phyloP scores from a whole-genome alignment of 495 filamentous ascomycete genomes.

The Arthonia radiata region DNA sequence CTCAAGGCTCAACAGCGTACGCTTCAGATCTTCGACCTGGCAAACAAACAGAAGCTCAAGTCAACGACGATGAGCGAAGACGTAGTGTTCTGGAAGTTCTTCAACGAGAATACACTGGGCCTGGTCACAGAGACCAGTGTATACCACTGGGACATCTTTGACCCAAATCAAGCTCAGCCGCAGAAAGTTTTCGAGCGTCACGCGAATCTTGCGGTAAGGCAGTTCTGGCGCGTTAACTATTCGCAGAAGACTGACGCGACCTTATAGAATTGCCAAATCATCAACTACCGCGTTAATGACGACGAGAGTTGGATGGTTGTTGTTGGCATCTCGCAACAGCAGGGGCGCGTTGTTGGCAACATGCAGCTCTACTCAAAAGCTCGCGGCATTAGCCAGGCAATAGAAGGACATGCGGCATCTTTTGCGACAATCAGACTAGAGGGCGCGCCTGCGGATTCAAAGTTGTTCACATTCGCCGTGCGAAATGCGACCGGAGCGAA shows the following conservation, averaged over 20 bases:
- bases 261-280: conserved; percentile 74
- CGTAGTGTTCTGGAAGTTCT: conserved; percentile 98
- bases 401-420: conserved; percentile 90
- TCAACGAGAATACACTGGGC: conserved; percentile 64
- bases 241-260: neutral
- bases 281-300: conserved; percentile 92
- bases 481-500: conserved; percentile 71
- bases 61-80: conserved; percentile 88
- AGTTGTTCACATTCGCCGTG: conserved; percentile 91
- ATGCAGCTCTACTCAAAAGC: conserved; percentile 96
- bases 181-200: conserved; percentile 86
- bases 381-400: conserved; percentile 86
- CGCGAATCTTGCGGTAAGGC: conserved; percentile 59
- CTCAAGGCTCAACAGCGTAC: conserved; percentile 78
- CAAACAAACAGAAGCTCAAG: conserved; percentile 76
- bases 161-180: conserved; percentile 42
- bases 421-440: conserved; percentile 80
- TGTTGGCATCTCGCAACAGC: conserved; percentile 80
- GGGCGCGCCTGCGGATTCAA: conserved; percentile 69
- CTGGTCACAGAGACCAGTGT: conserved; percentile 73
- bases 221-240: neutral
- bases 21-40: conserved; percentile 91
- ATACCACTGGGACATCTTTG: conserved; percentile 94
- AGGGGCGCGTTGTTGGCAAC: conserved; percentile 77
- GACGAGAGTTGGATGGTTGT: conserved; percentile 97